Conservation (phyloP, 441 rosid species). For the Adansonia madagascariensis region DNA sequence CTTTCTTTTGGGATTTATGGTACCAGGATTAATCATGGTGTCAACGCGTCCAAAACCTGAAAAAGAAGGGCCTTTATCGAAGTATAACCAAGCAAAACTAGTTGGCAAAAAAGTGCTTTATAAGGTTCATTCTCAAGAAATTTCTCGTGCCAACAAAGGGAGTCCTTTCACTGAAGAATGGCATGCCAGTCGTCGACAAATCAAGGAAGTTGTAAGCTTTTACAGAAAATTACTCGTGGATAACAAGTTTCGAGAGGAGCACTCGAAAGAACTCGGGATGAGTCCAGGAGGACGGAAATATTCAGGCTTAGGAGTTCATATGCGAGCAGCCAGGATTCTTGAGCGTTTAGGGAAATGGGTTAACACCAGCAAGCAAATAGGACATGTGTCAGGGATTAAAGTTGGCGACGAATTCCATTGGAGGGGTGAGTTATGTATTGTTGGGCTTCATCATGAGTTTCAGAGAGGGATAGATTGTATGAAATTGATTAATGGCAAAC, state of each 20-base stretch:
- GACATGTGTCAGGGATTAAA: conserved; percentile 32
- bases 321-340: conserved; percentile 5
- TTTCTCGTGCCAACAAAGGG: background rate
- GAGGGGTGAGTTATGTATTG: conserved; percentile 29
- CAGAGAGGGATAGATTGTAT: conserved; percentile 30
- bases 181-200: background rate
- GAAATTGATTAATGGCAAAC: background rate
- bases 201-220: background rate
- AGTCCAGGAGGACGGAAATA: background rate
- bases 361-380: conserved; percentile 17
- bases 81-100: background rate
- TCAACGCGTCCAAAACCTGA: background rate
- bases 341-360: conserved; percentile 19
- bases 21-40: background rate
- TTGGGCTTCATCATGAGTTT: conserved; percentile 35
- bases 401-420: conserved; percentile 35
- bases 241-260: no score
- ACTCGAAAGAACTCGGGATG: background rate
- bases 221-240: background rate
- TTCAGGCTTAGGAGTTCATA: background rate
- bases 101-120: background rate
- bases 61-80: background rate
- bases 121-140: background rate
- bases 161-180: background rate
- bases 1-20: background rate